These are phyloP conservation scores for Cupressus sempervirens DNA, from an alignment of 75 land plant species.

Conservation along the genomic window DNA sequence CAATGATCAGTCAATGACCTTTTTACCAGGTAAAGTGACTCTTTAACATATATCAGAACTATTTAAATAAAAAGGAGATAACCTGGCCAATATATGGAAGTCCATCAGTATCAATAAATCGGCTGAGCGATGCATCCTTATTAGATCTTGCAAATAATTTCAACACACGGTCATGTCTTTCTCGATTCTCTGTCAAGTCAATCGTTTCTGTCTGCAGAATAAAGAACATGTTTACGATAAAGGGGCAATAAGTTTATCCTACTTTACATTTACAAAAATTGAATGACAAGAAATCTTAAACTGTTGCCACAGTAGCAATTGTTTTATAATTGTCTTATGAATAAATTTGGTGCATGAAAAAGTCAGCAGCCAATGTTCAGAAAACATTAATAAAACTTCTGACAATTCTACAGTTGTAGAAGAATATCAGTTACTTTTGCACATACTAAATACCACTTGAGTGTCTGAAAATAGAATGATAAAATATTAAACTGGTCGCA, in stretches of 20 bases:
- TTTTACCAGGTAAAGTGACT: background rate
- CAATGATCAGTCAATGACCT: background rate
- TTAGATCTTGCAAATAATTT: slow-evolving; percentile 51
- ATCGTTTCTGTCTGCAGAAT: slow-evolving; percentile 71
- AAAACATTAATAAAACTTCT: background rate
- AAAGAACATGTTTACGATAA: background rate
- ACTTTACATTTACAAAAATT: background rate
- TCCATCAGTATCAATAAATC: slow-evolving; percentile 77
- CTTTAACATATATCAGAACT: background rate
- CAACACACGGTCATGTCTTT: slow-evolving; percentile 27
- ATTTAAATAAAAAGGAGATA: slow-evolving; percentile 4
- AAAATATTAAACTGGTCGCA: background rate
- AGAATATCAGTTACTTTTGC: background rate
- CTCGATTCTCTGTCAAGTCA: slow-evolving; percentile 49
- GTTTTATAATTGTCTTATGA: background rate
- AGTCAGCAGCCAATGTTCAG: background rate
- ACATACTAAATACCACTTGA: background rate
- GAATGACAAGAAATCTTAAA: background rate
- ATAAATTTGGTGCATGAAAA: background rate
- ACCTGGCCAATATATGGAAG: slow-evolving; percentile 97
- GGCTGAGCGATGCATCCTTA: slow-evolving; percentile 21
- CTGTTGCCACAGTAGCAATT: background rate
- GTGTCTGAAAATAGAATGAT: background rate
- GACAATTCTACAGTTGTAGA: background rate
- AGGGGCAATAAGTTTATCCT: background rate